Percentiles rank a stretch among this genome's conserved stretches.
Evolutionary conservation across 2,329 filamentous ascomycete species (phyloP).

Genomic region (Phialophora expanda): DNA sequence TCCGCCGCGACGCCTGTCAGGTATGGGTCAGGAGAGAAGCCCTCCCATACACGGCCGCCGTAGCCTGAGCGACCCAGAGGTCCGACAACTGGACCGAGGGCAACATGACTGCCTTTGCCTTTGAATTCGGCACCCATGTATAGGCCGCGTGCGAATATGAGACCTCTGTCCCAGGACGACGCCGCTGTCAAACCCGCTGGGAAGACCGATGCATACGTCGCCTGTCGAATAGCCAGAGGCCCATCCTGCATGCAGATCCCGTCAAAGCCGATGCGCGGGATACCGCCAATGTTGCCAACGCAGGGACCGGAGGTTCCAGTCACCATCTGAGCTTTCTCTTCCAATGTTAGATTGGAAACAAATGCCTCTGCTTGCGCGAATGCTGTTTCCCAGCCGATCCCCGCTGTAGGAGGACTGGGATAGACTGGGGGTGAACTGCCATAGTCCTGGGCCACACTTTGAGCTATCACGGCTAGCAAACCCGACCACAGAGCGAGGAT

Average conservation of each 20-base stretch:
- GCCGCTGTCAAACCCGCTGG: slow-evolving; percentile 44
- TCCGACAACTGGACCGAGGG: slow-evolving; percentile 51
- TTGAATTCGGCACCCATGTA: slow-evolving; percentile 49
- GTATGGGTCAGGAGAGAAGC: slow-evolving; percentile 58
- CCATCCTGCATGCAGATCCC: slow-evolving; percentile 43
- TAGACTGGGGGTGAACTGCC: slow-evolving; percentile 33
- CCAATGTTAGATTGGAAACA: slow-evolving; percentile 48
- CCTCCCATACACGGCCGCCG: slow-evolving; percentile 57
- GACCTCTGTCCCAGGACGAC: slow-evolving; percentile 47
- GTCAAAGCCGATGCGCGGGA: slow-evolving; percentile 44
- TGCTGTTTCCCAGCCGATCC: slow-evolving; percentile 47
- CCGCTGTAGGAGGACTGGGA: slow-evolving; percentile 35
- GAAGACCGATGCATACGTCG: slow-evolving; percentile 40
- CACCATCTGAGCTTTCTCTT: slow-evolving; percentile 52
- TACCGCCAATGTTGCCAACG: slow-evolving; percentile 43
- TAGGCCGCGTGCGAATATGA: slow-evolving; percentile 44
- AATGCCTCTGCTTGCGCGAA: slow-evolving; percentile 48
- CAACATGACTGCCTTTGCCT: slow-evolving; percentile 50
- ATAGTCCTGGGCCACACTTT: slow-evolving; percentile 25
- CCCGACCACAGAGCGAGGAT: slow-evolving; percentile 16
- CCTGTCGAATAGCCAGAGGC: slow-evolving; percentile 34
- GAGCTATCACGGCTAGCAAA: slow-evolving; percentile 18
- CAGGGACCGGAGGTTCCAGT: slow-evolving; percentile 45
- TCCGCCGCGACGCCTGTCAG: slow-evolving; percentile 52
- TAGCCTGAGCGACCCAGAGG: slow-evolving; percentile 44